Base-by-base conservation (phyloP, 108 stramenopile species). In the Nannochloropsis gaditana region DNA sequence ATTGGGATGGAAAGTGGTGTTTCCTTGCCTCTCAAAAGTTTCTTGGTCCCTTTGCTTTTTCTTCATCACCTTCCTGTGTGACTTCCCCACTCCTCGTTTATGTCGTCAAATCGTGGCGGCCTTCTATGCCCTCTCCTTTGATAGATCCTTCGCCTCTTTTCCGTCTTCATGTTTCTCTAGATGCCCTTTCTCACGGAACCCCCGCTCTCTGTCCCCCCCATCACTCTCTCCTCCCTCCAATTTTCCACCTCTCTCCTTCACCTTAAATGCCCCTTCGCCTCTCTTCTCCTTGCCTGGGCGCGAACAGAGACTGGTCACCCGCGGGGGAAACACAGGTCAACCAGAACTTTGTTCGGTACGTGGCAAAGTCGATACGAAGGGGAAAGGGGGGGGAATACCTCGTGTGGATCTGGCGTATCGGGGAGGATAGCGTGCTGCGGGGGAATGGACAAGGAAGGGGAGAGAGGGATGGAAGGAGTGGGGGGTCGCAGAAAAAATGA, bases 281-380 rank as follows among this genome's bases (percentile, higher is more conserved):
- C 59, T 8, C n/a, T 73, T n/a, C 4, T 73, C n/a, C 59, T 15
- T 73, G 15, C 59, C n/a, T 6, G 15, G 15, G 6, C 59, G 3
- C 3, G 4, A 8, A 15, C 2, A 73, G 59, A n/a, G 59, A 73
- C 59, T 73, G 59, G 59, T n/a, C 59, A 3, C 8, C 59, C 19
- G 59, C 19, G 4, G 91, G 91, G 15, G 41, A 50, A 15, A 83
- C 89, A 17, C 82, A 83, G 5, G 90, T 90, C 79, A 88, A 90
- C 43, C 41, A 86, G 43, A 90, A 90, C 82, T 91, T 91, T 82
- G 79, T 89, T 17, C 86, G 47, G 47, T 50, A 50, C 47, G 47
- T 50, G 10, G 15, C 11, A 50, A 50, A 15, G 1, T 50, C 10
- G 15, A 15, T 50, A n/a, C 4, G 2, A 8, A n/a, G n/a, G 4